phyloP scores from a whole-genome alignment of 202 grass and related monocot species.

The Setaria viridis region DNA sequence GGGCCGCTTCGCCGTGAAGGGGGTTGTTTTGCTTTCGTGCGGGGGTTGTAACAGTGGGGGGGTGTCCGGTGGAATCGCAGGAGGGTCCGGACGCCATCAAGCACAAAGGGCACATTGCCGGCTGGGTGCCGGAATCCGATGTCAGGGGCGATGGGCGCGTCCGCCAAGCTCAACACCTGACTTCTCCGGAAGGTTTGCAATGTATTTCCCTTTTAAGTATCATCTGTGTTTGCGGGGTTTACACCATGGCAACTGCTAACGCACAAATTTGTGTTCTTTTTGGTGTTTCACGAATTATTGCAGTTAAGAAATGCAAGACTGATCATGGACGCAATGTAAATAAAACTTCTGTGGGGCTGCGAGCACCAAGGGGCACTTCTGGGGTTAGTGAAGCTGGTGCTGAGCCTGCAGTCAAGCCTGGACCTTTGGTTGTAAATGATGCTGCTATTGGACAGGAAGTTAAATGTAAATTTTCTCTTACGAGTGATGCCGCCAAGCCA shows the following conservation, averaged over 20 bases:
- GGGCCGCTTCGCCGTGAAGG: not conserved
- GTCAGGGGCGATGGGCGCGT: constrained; percentile 21
- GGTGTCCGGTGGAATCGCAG: constrained; percentile 36
- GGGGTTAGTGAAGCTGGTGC: not conserved
- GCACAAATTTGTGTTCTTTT: constrained; percentile 3
- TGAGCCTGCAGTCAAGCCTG: not conserved
- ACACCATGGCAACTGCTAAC: not conserved
- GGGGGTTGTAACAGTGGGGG: constrained; percentile 25
- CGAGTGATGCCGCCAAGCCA: not conserved
- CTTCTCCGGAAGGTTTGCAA: constrained; percentile 46
- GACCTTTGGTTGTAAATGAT: not conserved
- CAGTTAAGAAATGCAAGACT: constrained; percentile 40
- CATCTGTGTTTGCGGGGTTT: not conserved
- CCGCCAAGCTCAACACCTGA: not conserved
- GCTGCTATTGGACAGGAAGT: not conserved
- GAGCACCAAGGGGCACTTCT: not conserved
- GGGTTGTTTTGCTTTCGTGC: not conserved
- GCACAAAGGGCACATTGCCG: constrained; percentile 45
- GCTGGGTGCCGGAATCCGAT: constrained; percentile 16
- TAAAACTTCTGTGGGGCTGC: not conserved
- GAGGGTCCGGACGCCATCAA: constrained; percentile 44
- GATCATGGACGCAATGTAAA: not conserved
- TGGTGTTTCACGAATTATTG: not conserved
- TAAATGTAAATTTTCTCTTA: constrained; percentile 6
- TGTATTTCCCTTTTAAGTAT: not conserved